A percentile compares a stretch with the other conserved stretches of the same genome.
Evolutionary conservation across 2,329 filamentous ascomycete species (phyloP).

Genomic region (Cercospora zeina): DNA sequence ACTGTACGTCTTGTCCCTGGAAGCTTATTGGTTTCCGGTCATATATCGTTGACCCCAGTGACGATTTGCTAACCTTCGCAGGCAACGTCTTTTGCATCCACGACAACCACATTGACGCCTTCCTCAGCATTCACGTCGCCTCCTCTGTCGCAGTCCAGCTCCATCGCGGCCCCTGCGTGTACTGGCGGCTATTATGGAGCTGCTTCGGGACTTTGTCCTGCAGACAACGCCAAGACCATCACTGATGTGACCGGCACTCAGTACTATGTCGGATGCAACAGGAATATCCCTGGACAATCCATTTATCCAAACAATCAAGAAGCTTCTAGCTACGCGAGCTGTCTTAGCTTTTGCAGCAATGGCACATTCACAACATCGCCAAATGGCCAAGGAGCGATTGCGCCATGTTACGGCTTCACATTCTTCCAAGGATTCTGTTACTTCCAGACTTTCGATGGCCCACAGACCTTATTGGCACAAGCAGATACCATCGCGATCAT

Average conservation of each 20-base stretch:
- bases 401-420: conserved; percentile 14
- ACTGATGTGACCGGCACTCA: conserved; percentile 7
- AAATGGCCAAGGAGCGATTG: neutral
- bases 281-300: neutral
- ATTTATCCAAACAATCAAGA: neutral
- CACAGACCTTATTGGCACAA: neutral
- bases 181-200: neutral
- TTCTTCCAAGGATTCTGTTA: conserved; percentile 11
- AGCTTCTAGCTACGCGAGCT: conserved; percentile 1
- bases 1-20: too few relatives aligned
- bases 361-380: neutral
- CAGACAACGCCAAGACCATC: conserved; percentile 5
- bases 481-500: neutral
- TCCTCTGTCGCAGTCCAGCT: neutral
- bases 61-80: too few relatives aligned
- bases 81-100: too few relatives aligned
- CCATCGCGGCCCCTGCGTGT: neutral
- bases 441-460: conserved; percentile 11
- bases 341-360: conserved; percentile 9
- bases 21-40: too few relatives aligned
- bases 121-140: neutral
- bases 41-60: too few relatives aligned
- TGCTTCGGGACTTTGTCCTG: conserved; percentile 4
- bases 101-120: too few relatives aligned
- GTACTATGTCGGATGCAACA: conserved; percentile 9